phyloP scores from a whole-genome alignment of 2,329 filamentous ascomycete species.

The Aureobasidium sp. region DNA sequence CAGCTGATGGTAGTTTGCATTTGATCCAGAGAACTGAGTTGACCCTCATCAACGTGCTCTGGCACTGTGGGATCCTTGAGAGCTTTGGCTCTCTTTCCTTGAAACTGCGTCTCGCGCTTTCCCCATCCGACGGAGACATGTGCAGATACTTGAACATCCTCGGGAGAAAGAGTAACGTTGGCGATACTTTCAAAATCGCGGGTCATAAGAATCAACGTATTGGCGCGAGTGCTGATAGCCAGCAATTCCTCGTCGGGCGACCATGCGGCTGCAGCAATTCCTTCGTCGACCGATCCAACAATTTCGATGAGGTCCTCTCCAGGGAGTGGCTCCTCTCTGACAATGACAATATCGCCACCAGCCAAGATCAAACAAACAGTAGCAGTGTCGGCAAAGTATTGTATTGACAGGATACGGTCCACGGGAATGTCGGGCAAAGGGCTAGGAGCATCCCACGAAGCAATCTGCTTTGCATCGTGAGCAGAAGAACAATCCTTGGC shows the following conservation, averaged over 20 bases:
- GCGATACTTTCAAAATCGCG: conserved; percentile 77
- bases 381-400: conserved; percentile 73
- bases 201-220: conserved; percentile 86
- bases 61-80: conserved; percentile 90
- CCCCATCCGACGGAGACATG: conserved; percentile 78
- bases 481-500: conserved; percentile 32
- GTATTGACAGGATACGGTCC: conserved; percentile 69
- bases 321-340: conserved; percentile 59
- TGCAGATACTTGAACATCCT: conserved; percentile 78
- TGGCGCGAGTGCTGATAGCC: conserved; percentile 67
- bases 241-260: conserved; percentile 91
- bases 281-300: conserved; percentile 84
- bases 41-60: conserved; percentile 78
- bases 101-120: conserved; percentile 96
- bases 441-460: conserved; percentile 82
- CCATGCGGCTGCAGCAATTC: conserved; percentile 84
- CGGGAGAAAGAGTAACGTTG: conserved; percentile 59
- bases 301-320: conserved; percentile 83
- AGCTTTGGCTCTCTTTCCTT: conserved; percentile 78
- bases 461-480: conserved; percentile 46
- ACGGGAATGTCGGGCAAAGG: conserved; percentile 59
- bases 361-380: conserved; percentile 76
- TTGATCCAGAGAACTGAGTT: conserved; percentile 66
- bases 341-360: conserved; percentile 82
- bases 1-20: conserved; percentile 67